These are phyloP conservation scores for Colletotrichum magnum DNA, from an alignment of 2,329 filamentous ascomycete genomes.

Conservation along the genomic window DNA sequence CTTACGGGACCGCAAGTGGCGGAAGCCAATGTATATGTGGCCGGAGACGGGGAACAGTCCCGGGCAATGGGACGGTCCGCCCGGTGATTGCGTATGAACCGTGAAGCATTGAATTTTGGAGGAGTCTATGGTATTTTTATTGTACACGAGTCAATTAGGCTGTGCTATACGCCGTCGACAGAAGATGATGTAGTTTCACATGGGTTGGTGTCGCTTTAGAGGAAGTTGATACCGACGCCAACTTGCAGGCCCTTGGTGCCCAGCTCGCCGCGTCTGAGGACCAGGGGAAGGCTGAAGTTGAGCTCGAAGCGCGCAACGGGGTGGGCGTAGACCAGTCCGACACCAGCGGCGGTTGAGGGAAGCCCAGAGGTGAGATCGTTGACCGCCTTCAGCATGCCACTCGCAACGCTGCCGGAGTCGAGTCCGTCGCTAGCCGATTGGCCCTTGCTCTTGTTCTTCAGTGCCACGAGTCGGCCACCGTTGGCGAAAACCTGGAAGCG, in stretches of 20 bases:
- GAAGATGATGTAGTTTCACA: not conserved
- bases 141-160: not conserved
- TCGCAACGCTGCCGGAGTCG: slow-evolving; percentile 61
- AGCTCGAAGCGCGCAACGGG: slow-evolving; percentile 94
- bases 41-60: not conserved
- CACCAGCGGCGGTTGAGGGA: slow-evolving; percentile 87
- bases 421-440: slow-evolving; percentile 55
- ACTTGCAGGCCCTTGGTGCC: slow-evolving; percentile 92
- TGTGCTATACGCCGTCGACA: not conserved
- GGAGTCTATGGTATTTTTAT: not conserved
- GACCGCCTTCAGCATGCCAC: slow-evolving; percentile 73
- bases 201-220: slow-evolving; percentile 67
- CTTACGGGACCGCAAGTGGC: not conserved
- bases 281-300: slow-evolving; percentile 92
- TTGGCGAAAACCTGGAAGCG: slow-evolving; percentile 93
- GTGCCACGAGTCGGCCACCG: slow-evolving; percentile 84
- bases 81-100: not conserved
- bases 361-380: slow-evolving; percentile 80
- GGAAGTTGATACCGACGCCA: slow-evolving; percentile 95
- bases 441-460: slow-evolving; percentile 72
- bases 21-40: not conserved
- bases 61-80: not conserved
- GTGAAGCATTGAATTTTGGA: not conserved
- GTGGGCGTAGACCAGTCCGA: slow-evolving; percentile 95
- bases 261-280: slow-evolving; percentile 86